phyloP scores from a whole-genome alignment of 116 monocot genomes.

The Papilionanthe hybrid region DNA sequence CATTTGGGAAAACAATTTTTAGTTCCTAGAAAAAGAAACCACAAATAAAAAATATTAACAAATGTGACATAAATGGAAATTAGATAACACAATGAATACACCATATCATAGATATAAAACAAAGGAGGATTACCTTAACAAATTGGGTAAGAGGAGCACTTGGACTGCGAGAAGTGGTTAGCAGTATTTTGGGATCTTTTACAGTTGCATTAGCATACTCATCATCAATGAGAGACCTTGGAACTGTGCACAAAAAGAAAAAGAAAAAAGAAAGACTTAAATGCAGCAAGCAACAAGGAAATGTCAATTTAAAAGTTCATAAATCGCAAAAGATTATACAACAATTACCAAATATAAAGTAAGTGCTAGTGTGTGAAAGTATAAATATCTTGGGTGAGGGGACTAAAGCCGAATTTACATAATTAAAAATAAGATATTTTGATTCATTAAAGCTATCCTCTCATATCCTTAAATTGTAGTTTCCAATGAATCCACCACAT shows the following conservation, averaged over 20 bases:
- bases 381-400: too few species aligned
- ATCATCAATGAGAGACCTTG: constrained; percentile 76
- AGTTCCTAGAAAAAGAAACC: constrained; percentile 56
- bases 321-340: not conserved
- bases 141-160: constrained; percentile 92
- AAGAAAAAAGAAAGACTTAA: not conserved
- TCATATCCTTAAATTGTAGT: not conserved
- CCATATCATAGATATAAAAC: not conserved
- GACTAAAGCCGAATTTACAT: not conserved
- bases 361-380: not conserved
- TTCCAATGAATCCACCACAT: not conserved
- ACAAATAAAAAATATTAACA: not conserved
- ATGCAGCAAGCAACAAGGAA: constrained; percentile 5
- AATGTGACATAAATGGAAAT: not conserved
- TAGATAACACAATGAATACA: not conserved
- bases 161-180: constrained; percentile 93
- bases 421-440: not conserved
- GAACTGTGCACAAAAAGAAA: constrained; percentile 37
- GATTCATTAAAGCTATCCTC: not conserved
- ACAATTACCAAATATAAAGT: not conserved
- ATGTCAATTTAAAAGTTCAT: constrained; percentile 6
- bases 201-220: constrained; percentile 77
- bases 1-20: constrained; percentile 89
- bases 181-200: constrained; percentile 79
- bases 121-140: constrained; percentile 56